phyloP scores from a whole-genome alignment of 495 filamentous ascomycete species.

The Bryoglossum gracile region DNA sequence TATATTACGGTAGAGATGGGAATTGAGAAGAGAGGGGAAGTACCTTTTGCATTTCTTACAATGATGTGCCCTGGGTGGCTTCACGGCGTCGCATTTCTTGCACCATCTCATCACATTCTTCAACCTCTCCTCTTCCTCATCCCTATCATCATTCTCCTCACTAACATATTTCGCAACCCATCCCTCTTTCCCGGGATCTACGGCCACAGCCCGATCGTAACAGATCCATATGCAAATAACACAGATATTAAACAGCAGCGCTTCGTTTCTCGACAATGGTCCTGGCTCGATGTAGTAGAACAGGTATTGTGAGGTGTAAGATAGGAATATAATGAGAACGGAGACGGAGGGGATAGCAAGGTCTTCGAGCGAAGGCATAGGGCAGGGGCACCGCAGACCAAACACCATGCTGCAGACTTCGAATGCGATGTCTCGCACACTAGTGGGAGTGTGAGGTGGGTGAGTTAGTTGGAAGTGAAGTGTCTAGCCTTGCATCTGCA shows the following conservation, averaged over 20 bases:
- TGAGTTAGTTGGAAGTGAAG: no score
- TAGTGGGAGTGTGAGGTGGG: no score
- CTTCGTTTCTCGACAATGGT: conserved; percentile 53
- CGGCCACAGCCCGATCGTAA: conserved; percentile 69
- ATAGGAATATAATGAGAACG: conserved; percentile 65
- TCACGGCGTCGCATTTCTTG: conserved; percentile 72
- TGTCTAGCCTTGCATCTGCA: no score
- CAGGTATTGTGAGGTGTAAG: conserved; percentile 77
- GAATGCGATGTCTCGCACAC: no score
- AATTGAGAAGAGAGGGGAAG: not conserved
- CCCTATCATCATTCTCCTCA: conserved; percentile 13
- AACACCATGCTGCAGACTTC: no score
- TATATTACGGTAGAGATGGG: not conserved
- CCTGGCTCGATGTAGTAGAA: conserved; percentile 68
- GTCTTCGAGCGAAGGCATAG: conserved; percentile 22
- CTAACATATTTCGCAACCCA: conserved; percentile 15
- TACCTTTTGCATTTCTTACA: conserved; percentile 77
- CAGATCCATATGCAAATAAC: conserved; percentile 68
- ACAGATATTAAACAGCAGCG: conserved; percentile 65
- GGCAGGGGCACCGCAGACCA: not conserved
- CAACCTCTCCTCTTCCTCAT: conserved; percentile 23
- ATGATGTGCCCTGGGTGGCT: conserved; percentile 86
- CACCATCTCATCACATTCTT: conserved; percentile 56
- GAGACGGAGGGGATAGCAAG: conserved; percentile 64
- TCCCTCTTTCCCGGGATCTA: conserved; percentile 59